These are phyloP conservation scores for Leptographium galeiforme DNA, from an alignment of 2,329 filamentous ascomycete genomes.

Conservation along the genomic window DNA sequence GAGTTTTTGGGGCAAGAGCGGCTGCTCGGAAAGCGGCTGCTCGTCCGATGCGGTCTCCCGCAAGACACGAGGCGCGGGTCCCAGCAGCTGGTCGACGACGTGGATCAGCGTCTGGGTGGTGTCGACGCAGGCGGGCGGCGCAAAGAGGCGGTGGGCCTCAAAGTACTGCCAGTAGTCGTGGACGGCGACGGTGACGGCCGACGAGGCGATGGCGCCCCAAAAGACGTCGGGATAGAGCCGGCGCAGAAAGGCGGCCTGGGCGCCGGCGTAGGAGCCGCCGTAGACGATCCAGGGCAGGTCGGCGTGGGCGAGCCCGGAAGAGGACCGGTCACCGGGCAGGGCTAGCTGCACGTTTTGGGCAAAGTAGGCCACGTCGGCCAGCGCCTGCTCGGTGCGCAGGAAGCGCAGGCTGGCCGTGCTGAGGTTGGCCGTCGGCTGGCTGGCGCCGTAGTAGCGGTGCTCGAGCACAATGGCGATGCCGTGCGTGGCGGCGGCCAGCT, in stretches of 20 bases:
- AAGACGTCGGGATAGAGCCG: slow-evolving; percentile 66
- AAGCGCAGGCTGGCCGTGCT: slow-evolving; percentile 61
- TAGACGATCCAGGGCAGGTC: slow-evolving; percentile 60
- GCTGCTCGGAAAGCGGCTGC: background rate
- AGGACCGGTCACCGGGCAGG: slow-evolving; percentile 55
- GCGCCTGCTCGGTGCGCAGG: slow-evolving; percentile 67
- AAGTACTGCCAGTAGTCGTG: slow-evolving; percentile 60
- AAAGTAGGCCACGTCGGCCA: slow-evolving; percentile 75
- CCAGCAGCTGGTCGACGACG: slow-evolving; percentile 35
- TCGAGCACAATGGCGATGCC: slow-evolving; percentile 73
- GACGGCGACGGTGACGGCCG: slow-evolving; percentile 65
- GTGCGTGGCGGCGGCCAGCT: slow-evolving; percentile 55
- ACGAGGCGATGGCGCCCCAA: slow-evolving; percentile 68
- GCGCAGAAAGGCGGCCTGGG: slow-evolving; percentile 63
- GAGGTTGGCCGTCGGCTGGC: slow-evolving; percentile 54
- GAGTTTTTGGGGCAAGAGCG: slow-evolving; percentile 11
- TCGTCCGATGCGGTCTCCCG: too few relatives aligned
- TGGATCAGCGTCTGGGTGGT: slow-evolving; percentile 45
- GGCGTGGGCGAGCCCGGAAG: slow-evolving; percentile 56
- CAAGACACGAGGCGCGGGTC: slow-evolving; percentile 1
- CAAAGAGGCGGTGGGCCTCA: slow-evolving; percentile 35
- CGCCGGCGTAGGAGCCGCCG: slow-evolving; percentile 73
- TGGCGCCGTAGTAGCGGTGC: slow-evolving; percentile 76
- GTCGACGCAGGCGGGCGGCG: slow-evolving; percentile 47
- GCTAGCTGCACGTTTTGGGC: slow-evolving; percentile 57